Percentiles rank a stretch among this genome's conserved stretches.
Evolutionary conservation across 805 yeast species (phyloP).

Genomic region (Torulaspora maleeae): DNA sequence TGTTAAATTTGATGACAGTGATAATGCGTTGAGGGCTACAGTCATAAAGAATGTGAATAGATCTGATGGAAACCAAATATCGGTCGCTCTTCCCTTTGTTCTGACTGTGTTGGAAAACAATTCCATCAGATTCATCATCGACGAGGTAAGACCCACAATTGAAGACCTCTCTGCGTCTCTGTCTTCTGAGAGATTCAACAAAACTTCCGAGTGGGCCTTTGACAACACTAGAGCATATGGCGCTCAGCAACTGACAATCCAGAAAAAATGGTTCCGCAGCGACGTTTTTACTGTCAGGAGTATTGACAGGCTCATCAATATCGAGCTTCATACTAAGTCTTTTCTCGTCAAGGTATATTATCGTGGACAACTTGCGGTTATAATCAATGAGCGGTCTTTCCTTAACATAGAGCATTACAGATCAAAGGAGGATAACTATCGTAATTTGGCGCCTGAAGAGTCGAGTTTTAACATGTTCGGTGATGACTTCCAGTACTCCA

Average conservation of each 20-base stretch:
- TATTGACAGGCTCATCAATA: slow-evolving; percentile 2
- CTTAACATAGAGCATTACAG: slow-evolving; percentile 84
- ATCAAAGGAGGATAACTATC: slow-evolving; percentile 39
- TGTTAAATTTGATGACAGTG: slow-evolving; percentile 27
- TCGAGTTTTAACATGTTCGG: slow-evolving; percentile 59
- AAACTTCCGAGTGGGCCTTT: slow-evolving; percentile 58
- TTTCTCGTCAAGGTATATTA: slow-evolving; percentile 42
- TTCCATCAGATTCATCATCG: slow-evolving; percentile 56
- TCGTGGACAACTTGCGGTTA: slow-evolving; percentile 45
- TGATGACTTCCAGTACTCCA: slow-evolving; percentile 68
- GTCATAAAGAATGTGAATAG: slow-evolving; percentile 43
- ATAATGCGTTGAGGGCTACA: slow-evolving; percentile 41
- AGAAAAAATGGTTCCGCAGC: slow-evolving; percentile 4
- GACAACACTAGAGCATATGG: slow-evolving; percentile 19
- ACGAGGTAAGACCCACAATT: slow-evolving; percentile 49
- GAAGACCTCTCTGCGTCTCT: slow-evolving; percentile 27
- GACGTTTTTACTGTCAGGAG: slow-evolving; percentile 10
- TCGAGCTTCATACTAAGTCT: slow-evolving; percentile 9
- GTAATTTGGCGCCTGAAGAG: slow-evolving; percentile 53
- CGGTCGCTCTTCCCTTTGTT: slow-evolving; percentile 49
- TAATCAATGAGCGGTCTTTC: slow-evolving; percentile 63
- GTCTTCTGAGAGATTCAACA: slow-evolving; percentile 52
- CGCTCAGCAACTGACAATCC: slow-evolving; percentile 1
- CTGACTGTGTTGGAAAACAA: slow-evolving; percentile 50
- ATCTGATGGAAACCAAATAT: slow-evolving; percentile 30